Conservation (phyloP, 2,329 filamentous ascomycete species). For the Alternaria viburni region DNA sequence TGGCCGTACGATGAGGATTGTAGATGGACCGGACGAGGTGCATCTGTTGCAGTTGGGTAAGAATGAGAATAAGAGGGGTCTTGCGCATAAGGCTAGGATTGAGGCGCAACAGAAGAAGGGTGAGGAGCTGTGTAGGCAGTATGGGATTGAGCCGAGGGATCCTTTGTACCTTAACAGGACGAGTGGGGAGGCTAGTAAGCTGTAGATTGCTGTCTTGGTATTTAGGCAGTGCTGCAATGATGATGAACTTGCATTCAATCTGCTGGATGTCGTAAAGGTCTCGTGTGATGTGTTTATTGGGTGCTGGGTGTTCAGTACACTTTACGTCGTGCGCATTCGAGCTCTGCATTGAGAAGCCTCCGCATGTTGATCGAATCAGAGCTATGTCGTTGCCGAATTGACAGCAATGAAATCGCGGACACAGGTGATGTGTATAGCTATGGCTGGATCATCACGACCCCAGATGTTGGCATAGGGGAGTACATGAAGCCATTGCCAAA, state of each 20-base stretch:
- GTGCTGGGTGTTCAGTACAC: too few species aligned
- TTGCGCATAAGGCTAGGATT: constrained; percentile 67
- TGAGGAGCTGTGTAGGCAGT: constrained; percentile 68
- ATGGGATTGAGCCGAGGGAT: constrained; percentile 56
- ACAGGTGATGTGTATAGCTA: too few species aligned
- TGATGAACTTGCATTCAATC: not conserved
- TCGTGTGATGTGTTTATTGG: too few species aligned
- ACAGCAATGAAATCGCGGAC: too few species aligned
- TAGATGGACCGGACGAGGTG: constrained; percentile 96
- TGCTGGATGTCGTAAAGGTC: too few species aligned
- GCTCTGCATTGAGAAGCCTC: too few species aligned
- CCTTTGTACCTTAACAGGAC: constrained; percentile 51
- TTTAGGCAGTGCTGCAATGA: not conserved
- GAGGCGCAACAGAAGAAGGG: constrained; percentile 69
- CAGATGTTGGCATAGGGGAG: too few species aligned
- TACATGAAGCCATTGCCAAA: too few species aligned
- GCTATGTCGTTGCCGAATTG: too few species aligned
- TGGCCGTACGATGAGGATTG: constrained; percentile 81
- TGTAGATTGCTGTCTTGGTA: constrained; percentile 35
- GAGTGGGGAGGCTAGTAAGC: constrained; percentile 49
- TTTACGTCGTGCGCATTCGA: too few species aligned
- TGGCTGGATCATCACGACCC: too few species aligned
- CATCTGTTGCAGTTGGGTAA: constrained; percentile 75
- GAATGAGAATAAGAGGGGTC: constrained; percentile 77
- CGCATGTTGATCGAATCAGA: too few species aligned